Evolutionary conservation across 352 stramenopile species (phyloP), one percentile per base, ranked within the genome.

Genomic region (Globisporangium spinosum): DNA sequence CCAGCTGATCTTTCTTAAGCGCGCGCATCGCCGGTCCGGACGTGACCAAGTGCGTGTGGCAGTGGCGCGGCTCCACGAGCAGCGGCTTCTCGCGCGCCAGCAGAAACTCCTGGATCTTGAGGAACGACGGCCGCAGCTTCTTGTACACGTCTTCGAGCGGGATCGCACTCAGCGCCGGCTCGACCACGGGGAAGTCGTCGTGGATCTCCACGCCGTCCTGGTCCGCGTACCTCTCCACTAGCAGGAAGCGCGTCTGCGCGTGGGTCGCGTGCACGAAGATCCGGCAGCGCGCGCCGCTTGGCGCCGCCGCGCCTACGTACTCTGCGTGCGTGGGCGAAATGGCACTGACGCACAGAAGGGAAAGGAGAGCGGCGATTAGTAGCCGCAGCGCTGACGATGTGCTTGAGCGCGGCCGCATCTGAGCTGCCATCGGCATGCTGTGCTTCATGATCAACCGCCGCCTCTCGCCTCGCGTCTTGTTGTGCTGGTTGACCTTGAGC

Each of bases 161-260:
- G 1, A 75, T 49, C 29, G 74, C 40, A 8, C 58, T 65, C 10
- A 89, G 69, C 0, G 70, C 75, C 0, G 64, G 51, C 35, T 74
- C 61, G 2, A 74, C 70, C 0, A 72, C 64, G 3, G 70, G 66
- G 63, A 79, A 76, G 53, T 79, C 74, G 65, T 89, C 79, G 62
- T 78, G 74, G 13, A 86, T 55, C 9, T 77, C 72, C n/a, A 88
- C 74, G 23, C 61, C 71, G 53, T 89, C 80, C 47, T 73, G 77
- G 27, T 85, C 78, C 45, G 72, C 82, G 12, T 74, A 73, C 64
- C 80, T 87, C 60, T 84, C 76, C 58, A 91, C 61, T 40, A 88
- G 73, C 62, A 87, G 54, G 54, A 89, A 80, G 17, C 81, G 79
- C 64, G 73, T 89, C 27, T 69, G 59, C 29, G 68, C 70, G 13